phyloP scores from a whole-genome alignment of 352 stramenopile genomes.

The Phytophthora agathidicida region DNA sequence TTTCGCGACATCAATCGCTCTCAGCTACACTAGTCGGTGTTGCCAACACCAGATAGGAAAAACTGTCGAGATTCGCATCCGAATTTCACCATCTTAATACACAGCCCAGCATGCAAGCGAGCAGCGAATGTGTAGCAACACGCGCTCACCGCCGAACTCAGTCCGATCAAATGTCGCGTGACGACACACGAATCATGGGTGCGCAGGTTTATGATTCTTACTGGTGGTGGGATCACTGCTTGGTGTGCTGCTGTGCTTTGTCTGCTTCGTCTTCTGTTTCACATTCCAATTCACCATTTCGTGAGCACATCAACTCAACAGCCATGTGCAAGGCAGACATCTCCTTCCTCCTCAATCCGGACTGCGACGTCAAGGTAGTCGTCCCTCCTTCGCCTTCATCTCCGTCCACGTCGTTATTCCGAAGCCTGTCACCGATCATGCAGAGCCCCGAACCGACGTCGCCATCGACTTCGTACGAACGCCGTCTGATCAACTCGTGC shows the following conservation, averaged over 20 bases:
- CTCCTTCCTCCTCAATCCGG: conserved; percentile 51
- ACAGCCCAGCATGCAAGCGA: conserved; percentile 4
- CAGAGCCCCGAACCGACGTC: conserved; percentile 28
- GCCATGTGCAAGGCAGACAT: conserved; percentile 52
- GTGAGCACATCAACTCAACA: conserved; percentile 12
- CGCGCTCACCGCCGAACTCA: conserved; percentile 13
- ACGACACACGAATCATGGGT: conserved; percentile 3
- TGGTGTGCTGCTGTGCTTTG: background rate
- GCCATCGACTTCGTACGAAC: conserved; percentile 30
- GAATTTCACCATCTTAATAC: too few species aligned
- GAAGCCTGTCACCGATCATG: conserved; percentile 25
- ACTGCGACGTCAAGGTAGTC: conserved; percentile 2
- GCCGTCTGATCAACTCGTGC: conserved; percentile 41
- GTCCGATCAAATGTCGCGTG: conserved; percentile 15
- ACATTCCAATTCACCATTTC: conserved; percentile 26
- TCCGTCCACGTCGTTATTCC: conserved; percentile 36
- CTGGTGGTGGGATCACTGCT: conserved; percentile 7
- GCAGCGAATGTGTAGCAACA: conserved; percentile 1
- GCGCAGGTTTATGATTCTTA: conserved; percentile 21
- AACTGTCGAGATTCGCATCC: conserved; percentile 1
- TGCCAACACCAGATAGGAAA: too few species aligned
- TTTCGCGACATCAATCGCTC: too few species aligned
- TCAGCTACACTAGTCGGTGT: too few species aligned
- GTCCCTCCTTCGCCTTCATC: conserved; percentile 12
- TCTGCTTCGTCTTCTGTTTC: conserved; percentile 25